Evolutionary conservation across 345 rosid species (phyloP).

Genomic region (Lepidium africanum): DNA sequence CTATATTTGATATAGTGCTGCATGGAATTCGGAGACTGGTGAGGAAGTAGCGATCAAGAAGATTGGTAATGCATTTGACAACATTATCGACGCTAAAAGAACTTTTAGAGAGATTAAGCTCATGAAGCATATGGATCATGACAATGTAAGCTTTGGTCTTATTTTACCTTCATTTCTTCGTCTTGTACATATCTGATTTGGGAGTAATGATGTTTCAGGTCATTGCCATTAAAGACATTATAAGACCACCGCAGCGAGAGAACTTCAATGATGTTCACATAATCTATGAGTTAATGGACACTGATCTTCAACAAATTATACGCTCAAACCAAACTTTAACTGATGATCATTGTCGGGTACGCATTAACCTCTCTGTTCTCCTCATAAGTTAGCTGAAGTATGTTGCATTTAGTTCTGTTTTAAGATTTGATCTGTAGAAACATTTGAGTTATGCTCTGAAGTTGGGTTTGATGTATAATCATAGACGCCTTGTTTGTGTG

Average conservation of each 20-base stretch:
- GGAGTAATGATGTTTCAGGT: conserved; percentile 28
- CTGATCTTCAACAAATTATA: conserved; percentile 46
- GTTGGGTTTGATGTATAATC: not conserved
- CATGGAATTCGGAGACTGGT: conserved; percentile 57
- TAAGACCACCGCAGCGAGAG: conserved; percentile 73
- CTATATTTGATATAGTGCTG: conserved; percentile 49
- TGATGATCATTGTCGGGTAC: conserved; percentile 85
- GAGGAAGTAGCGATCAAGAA: conserved; percentile 95
- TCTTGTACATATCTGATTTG: not conserved
- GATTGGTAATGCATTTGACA: conserved; percentile 82
- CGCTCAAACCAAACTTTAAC: conserved; percentile 68
- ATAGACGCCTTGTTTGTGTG: not conserved
- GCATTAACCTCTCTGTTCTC: not conserved
- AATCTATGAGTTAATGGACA: conserved; percentile 63
- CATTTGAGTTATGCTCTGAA: not conserved
- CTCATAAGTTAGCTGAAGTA: not conserved
- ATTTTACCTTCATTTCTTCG: not conserved
- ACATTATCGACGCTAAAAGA: conserved; percentile 29
- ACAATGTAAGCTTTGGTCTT: conserved; percentile 40
- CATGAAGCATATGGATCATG: conserved; percentile 80
- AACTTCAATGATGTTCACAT: conserved; percentile 81
- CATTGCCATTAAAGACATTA: conserved; percentile 66
- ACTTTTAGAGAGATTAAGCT: conserved; percentile 85
- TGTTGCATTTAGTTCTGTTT: not conserved
- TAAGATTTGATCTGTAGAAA: too few relatives aligned